Base-by-base conservation (phyloP, 2,329 filamentous ascomycete species). In the Aspergillus puulaauensis region DNA sequence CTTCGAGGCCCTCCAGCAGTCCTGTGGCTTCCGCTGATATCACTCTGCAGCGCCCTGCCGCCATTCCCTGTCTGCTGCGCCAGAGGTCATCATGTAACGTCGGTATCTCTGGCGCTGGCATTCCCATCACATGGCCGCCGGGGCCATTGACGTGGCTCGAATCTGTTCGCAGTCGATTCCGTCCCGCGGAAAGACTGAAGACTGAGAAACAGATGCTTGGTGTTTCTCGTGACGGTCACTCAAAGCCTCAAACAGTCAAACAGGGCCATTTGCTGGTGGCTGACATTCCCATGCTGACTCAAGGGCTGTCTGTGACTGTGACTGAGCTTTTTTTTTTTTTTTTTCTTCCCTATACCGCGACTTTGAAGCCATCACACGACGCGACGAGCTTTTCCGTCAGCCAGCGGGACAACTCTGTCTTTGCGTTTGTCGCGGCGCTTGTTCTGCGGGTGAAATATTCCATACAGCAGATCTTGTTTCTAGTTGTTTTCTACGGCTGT, bases 311-410 rank as follows among this genome's bases (percentile, higher is more conserved):
- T 37, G 35, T 31, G 27, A 31, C 27, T 11, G 27, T 7, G 23
- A 7, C 6, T 6, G 23, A 9, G 3, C 24, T 27, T 27, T 37
- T 3, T 27, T 27, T 2, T 31, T 31, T 31, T 31, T 31, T 11
- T 31, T 31, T 31, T 21, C 40, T 24, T 14, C 33, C 56, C 54
- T 57, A 61, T 62, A 64, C 63, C 63, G 63, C 63, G 61, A 60
- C 59, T 64, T 64, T 43, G 21, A 40, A 53, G 48, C 52, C 54
- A 64, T 64, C 62, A 64, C 62, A 64, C 62, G 62, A 64, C 60
- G 52, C 56, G 19, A 57, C 47, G 46, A 53, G 40, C 37, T 21
- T 55, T 37, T 49, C 51, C 45, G 41, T 48, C 33, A 35, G 33
- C 23, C 47, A 58, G 27, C 27, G 27, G 9, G 50, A 47, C 47